Evolutionary conservation across 768 basidiomycete species (phyloP), one percentile per base, ranked within the genome.

Genomic region (Lyophyllum semitale): DNA sequence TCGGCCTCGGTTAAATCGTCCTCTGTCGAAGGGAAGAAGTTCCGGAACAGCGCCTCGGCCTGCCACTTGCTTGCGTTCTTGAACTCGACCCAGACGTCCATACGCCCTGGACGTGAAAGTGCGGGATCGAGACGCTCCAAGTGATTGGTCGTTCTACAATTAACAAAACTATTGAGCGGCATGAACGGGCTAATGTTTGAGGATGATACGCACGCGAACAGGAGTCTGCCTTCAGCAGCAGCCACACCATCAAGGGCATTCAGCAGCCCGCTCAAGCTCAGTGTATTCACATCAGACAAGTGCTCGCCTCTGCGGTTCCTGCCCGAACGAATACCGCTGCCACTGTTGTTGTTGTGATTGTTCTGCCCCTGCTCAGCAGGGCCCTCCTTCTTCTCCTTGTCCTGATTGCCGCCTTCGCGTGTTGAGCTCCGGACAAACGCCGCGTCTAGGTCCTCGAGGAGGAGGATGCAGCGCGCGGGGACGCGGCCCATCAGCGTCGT

Each of bases 51-150:
- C 20, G 84, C 84, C 69, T 93, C 89, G 0, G 91, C 91, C 66
- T 95, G 92, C 83, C 86, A 87, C 60, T 86, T 87, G 57, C 84
- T 88, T 30, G 93, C 88, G 58, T 90, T 87, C 76, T 87, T 89
- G 77, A 95, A 95, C 69, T 93, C 90, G 43, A 95, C 81, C 86
- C 91, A 92, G 8, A 96, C 90, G 64, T 95, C 94, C 89, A 92
- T 91, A 26, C 90, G 88, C 17, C 94, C 94, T 5, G 94, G 92
- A 50, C 94, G 87, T n/a, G 87, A 90, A 11, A 96, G 83, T 0
- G 94, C 94, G 4, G 93, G 91, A 62, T 96, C 94, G 1, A 96
- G 81, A 30, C 88, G 84, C 63, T 95, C 91, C n/a, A 94, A 77
- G 65, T 95, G 93, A 70, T 95, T 95, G 11, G 91, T 93, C 17